These are phyloP conservation scores for Tribonema minus DNA, from an alignment of 108 stramenopile genomes.

Conservation along the genomic window DNA sequence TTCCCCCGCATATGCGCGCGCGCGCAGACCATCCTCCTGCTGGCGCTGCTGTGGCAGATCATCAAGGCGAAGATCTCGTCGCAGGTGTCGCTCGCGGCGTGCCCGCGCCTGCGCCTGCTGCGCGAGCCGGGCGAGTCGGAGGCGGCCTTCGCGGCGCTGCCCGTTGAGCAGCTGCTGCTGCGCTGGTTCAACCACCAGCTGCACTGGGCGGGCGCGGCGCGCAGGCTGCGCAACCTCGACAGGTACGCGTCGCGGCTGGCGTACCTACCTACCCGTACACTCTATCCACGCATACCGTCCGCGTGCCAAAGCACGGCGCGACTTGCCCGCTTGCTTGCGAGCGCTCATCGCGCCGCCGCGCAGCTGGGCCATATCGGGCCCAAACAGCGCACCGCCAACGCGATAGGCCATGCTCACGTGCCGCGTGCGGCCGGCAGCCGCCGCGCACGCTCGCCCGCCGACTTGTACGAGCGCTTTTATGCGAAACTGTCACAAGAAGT, in stretches of 20 bases:
- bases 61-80: not conserved
- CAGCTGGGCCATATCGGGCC: no score
- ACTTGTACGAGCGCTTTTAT: no score
- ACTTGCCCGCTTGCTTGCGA: not conserved
- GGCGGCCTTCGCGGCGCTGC: slow-evolving; percentile 42
- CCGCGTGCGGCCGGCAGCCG: no score
- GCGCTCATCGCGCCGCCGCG: not conserved
- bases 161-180: slow-evolving; percentile 54
- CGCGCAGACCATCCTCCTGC: no score
- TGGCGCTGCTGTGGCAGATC: no score
- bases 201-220: no score
- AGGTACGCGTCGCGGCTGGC: not conserved
- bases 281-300: not conserved
- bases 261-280: not conserved
- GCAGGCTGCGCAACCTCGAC: not conserved
- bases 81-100: not conserved
- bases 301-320: not conserved
- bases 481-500: not conserved
- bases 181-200: slow-evolving; percentile 63
- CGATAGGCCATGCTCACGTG: no score
- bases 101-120: slow-evolving; percentile 25
- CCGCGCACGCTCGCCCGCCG: no score
- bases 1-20: no score
- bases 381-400: no score
- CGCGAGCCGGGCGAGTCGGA: slow-evolving; percentile 48